These are phyloP conservation scores for Zymoseptoria pseudotritici DNA, from an alignment of 2,329 filamentous ascomycete genomes.

Conservation along the genomic window DNA sequence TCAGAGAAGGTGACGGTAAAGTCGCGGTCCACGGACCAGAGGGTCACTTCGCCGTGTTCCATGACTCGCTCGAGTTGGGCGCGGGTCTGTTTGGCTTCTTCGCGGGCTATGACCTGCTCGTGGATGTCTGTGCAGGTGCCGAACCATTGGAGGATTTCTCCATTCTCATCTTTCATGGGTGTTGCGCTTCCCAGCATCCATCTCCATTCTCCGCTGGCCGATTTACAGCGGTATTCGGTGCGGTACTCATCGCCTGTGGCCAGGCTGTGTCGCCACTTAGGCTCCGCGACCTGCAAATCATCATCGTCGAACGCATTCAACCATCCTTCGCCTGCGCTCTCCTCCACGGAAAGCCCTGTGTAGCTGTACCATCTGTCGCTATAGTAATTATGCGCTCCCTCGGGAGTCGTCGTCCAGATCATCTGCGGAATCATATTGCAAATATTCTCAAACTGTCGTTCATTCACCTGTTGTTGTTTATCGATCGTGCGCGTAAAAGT, in stretches of 20 bases:
- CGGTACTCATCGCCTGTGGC: conserved; percentile 61
- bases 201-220: conserved; percentile 61
- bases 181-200: conserved; percentile 69
- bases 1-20: conserved; percentile 61
- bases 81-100: conserved; percentile 58
- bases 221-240: conserved; percentile 63
- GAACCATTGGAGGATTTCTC: conserved; percentile 72
- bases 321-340: conserved; percentile 59
- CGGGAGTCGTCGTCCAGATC: conserved; percentile 62
- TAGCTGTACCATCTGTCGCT: conserved; percentile 67
- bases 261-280: conserved; percentile 56
- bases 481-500: conserved; percentile 61
- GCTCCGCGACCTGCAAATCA: conserved; percentile 51
- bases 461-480: conserved; percentile 61
- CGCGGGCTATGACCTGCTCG: conserved; percentile 61
- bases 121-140: conserved; percentile 76
- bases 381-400: conserved; percentile 65
- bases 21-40: conserved; percentile 63
- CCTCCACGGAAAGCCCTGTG: conserved; percentile 57
- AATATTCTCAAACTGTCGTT: conserved; percentile 66
- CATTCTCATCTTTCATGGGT: conserved; percentile 59
- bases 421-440: conserved; percentile 55
- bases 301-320: conserved; percentile 60
- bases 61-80: conserved; percentile 67
- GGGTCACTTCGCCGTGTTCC: conserved; percentile 64